Evolutionary conservation across 2,329 filamentous ascomycete species (phyloP).

Genomic region (Penicillium sp.): DNA sequence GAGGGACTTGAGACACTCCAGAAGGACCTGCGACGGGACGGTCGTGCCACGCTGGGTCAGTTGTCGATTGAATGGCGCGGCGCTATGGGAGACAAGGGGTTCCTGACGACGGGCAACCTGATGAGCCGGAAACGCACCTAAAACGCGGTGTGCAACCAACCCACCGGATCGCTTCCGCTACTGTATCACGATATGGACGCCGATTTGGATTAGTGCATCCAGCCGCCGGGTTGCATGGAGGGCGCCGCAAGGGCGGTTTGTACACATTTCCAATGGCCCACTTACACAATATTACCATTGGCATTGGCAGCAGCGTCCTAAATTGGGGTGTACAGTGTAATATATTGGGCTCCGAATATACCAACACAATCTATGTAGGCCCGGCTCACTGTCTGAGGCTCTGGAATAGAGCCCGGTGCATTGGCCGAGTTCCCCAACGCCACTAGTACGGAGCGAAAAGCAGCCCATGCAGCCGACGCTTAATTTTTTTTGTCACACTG

Average conservation of each 20-base stretch:
- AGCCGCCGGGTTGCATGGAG: conserved; percentile 20
- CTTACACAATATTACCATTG: conserved; percentile 5
- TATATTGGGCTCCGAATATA: neutral
- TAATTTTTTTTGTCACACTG: conserved; percentile 7
- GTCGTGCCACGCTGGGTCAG: conserved; percentile 69
- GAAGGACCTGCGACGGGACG: conserved; percentile 50
- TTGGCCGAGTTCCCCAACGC: conserved; percentile 13
- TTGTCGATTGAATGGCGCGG: conserved; percentile 85
- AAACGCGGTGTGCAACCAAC: conserved; percentile 19
- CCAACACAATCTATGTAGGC: neutral
- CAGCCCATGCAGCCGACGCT: conserved; percentile 19
- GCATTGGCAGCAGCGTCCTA: neutral
- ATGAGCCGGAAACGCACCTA: conserved; percentile 45
- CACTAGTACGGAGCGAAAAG: conserved; percentile 12
- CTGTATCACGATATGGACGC: conserved; percentile 7
- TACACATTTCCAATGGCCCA: neutral
- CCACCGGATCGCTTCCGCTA: conserved; percentile 5
- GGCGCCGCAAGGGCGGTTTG: conserved; percentile 4
- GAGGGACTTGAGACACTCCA: conserved; percentile 53
- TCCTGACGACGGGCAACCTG: conserved; percentile 81
- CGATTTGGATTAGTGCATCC: conserved; percentile 15
- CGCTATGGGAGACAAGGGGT: conserved; percentile 85
- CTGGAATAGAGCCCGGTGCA: neutral
- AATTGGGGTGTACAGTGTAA: neutral
- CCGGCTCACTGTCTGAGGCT: neutral